Evolutionary conservation across 345 rosid species (phyloP).

Genomic region (Lepidium sativum): DNA sequence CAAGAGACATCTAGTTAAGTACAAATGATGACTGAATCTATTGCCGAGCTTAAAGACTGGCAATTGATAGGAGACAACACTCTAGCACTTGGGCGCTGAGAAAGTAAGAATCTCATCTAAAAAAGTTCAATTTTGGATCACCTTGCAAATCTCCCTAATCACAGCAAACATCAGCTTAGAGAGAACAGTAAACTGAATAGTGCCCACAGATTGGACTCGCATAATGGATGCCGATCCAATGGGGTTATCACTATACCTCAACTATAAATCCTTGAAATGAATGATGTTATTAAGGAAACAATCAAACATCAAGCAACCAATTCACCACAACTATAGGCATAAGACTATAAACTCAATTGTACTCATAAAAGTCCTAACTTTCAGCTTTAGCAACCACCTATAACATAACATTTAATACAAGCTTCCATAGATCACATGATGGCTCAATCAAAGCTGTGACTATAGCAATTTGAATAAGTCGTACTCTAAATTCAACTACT

Average conservation of each 20-base stretch:
- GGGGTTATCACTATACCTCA: background rate
- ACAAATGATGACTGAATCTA: background rate
- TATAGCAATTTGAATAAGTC: background rate
- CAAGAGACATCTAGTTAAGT: background rate
- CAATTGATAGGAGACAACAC: background rate
- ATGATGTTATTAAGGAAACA: background rate
- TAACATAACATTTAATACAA: background rate
- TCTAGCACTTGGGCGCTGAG: background rate
- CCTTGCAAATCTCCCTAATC: background rate
- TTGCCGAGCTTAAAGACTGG: background rate
- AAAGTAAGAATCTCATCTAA: background rate
- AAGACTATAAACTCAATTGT: background rate
- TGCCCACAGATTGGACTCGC: background rate
- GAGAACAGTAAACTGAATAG: background rate
- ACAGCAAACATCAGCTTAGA: background rate
- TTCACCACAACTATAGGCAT: background rate
- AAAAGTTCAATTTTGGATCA: background rate
- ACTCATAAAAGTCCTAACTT: background rate
- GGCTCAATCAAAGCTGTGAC: conserved; percentile 1
- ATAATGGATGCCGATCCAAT: background rate
- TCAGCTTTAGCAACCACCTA: background rate
- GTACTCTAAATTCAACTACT: background rate
- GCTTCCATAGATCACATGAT: background rate
- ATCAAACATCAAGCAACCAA: background rate
- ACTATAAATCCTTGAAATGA: background rate